phyloP scores from a whole-genome alignment of 495 filamentous ascomycete genomes.

The Penicillium paxilli region DNA sequence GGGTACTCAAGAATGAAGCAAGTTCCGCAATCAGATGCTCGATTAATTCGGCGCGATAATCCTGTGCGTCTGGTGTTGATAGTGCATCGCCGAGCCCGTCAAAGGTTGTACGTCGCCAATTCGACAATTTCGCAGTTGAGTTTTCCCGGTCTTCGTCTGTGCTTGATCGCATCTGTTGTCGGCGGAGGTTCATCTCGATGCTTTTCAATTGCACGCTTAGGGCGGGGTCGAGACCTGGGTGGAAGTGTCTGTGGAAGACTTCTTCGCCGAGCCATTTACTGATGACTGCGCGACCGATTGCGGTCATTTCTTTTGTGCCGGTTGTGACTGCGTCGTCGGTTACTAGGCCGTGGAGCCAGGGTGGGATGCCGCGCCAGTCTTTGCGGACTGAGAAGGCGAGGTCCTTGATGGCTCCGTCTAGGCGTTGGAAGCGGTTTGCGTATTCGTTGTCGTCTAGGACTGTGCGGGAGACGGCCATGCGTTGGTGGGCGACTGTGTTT shows the following conservation, averaged over 20 bases:
- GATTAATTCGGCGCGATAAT: slow-evolving; percentile 65
- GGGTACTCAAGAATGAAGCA: slow-evolving; percentile 64
- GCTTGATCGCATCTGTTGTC: slow-evolving; percentile 61
- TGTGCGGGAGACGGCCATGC: slow-evolving; percentile 90
- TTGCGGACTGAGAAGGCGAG: slow-evolving; percentile 93
- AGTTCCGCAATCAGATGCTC: slow-evolving; percentile 69
- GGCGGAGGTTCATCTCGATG: slow-evolving; percentile 88
- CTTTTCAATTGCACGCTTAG: slow-evolving; percentile 78
- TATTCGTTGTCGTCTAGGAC: slow-evolving; percentile 97
- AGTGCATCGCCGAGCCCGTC: slow-evolving; percentile 82
- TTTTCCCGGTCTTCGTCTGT: slow-evolving; percentile 90
- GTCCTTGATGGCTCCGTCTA: slow-evolving; percentile 94
- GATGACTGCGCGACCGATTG: slow-evolving; percentile 87
- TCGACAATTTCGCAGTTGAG: slow-evolving; percentile 79
- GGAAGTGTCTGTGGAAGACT: slow-evolving; percentile 87
- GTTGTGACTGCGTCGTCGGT: slow-evolving; percentile 78
- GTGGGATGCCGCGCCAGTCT: slow-evolving; percentile 78
- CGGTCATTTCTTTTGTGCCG: slow-evolving; percentile 96
- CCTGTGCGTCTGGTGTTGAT: slow-evolving; percentile 59
- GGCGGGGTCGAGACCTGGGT: slow-evolving; percentile 74
- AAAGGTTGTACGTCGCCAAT: slow-evolving; percentile 90
- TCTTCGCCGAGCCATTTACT: slow-evolving; percentile 90
- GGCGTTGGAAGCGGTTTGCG: slow-evolving; percentile 79
- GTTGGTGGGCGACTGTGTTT: slow-evolving; percentile 93
- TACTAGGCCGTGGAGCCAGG: slow-evolving; percentile 74